Percentiles rank a stretch among this genome's conserved stretches.
Conservation (phyloP, 306 rosid genomes). For the Medicago ruthenica region DNA sequence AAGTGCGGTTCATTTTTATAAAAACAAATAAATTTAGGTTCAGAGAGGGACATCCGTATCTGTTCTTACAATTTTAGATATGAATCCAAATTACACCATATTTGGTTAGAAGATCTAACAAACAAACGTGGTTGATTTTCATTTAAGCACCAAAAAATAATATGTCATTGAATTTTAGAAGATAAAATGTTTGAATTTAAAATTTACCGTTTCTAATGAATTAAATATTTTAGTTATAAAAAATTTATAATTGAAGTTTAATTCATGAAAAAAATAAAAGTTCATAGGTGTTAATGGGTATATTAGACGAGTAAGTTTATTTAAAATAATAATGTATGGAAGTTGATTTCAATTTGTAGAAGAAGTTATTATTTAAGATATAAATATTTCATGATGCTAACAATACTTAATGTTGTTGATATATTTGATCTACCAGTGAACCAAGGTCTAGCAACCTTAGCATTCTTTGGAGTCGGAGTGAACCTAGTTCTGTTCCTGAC, state of each 20-base stretch:
- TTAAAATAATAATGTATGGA: background rate
- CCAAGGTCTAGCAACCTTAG: constrained; percentile 65
- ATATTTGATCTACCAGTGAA: constrained; percentile 47
- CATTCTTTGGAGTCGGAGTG: constrained; percentile 67
- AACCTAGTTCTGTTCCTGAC: constrained; percentile 63
- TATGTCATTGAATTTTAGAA: too few relatives aligned
- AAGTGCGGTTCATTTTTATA: constrained; percentile 6
- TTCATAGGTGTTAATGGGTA: background rate
- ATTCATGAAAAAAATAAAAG: background rate
- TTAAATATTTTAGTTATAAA: background rate
- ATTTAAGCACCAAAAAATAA: too few relatives aligned
- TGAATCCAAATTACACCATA: too few relatives aligned
- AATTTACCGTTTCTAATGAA: background rate
- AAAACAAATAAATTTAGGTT: background rate
- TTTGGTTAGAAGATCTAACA: too few relatives aligned
- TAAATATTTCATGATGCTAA: constrained; percentile 2
- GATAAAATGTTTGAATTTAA: background rate
- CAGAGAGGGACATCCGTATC: too few relatives aligned
- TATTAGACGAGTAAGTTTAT: background rate
- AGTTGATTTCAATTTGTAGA: background rate
- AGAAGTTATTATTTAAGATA: too few relatives aligned
- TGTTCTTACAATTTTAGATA: too few relatives aligned
- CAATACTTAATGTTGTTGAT: constrained; percentile 23
- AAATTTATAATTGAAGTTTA: background rate
- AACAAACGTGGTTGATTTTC: too few relatives aligned